Percentiles rank a stretch among this genome's conserved stretches.
phyloP scores from a whole-genome alignment of 2,329 filamentous ascomycete species.

The Eutypella sp. region DNA sequence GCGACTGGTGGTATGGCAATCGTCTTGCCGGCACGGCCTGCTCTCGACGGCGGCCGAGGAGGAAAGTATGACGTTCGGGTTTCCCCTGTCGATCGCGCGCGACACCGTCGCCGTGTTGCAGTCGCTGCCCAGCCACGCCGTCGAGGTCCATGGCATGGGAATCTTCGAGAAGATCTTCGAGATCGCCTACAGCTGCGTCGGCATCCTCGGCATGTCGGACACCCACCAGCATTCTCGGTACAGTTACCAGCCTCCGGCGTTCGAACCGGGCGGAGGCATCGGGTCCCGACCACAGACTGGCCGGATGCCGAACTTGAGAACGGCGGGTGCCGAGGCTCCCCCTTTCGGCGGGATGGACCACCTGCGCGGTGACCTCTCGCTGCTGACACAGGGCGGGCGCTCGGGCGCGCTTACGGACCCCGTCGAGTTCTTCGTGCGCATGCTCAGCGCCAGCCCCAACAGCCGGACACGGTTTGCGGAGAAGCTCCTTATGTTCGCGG shows the following conservation, averaged over 20 bases:
- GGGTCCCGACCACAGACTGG: too few species aligned
- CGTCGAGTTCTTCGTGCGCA: slow-evolving; percentile 39
- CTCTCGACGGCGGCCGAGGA: slow-evolving; percentile 55
- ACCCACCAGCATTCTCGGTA: neutral
- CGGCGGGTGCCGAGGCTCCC: too few species aligned
- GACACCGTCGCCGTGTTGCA: slow-evolving; percentile 45
- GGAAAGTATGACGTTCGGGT: slow-evolving; percentile 56
- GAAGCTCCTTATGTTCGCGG: slow-evolving; percentile 35
- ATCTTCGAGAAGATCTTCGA: slow-evolving; percentile 48
- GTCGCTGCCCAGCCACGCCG: slow-evolving; percentile 34
- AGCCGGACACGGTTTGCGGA: slow-evolving; percentile 39
- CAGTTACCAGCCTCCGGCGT: slow-evolving; percentile 2
- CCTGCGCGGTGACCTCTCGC: slow-evolving; percentile 25
- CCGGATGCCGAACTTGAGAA: too few species aligned
- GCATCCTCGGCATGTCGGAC: slow-evolving; percentile 33
- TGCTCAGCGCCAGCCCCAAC: slow-evolving; percentile 39
- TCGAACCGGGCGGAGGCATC: slow-evolving; percentile 15
- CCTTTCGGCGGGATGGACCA: slow-evolving; percentile 30
- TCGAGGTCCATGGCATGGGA: slow-evolving; percentile 45
- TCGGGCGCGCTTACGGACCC: slow-evolving; percentile 33
- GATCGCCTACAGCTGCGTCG: slow-evolving; percentile 40
- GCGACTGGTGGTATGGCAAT: slow-evolving; percentile 66
- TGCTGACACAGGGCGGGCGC: slow-evolving; percentile 25
- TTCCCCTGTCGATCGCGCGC: slow-evolving; percentile 57
- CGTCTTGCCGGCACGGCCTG: slow-evolving; percentile 61